Evolutionary conservation across 352 stramenopile species (phyloP).

Genomic region (Pythium periplocum): DNA sequence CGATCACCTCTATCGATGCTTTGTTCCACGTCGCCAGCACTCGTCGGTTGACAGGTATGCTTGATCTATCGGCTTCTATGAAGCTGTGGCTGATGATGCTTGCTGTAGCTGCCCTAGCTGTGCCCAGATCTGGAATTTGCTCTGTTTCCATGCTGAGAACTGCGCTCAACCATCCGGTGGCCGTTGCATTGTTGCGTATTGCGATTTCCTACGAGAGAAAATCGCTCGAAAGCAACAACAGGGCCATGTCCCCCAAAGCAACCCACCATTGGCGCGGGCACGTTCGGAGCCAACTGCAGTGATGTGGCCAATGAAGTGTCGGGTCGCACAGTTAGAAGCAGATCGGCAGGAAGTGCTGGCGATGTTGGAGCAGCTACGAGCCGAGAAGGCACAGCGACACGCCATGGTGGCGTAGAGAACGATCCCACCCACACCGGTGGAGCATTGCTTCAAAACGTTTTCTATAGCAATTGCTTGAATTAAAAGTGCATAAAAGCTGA

Average conservation of each 20-base stretch:
- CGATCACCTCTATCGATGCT: conserved; percentile 85
- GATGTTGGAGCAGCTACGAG: conserved; percentile 72
- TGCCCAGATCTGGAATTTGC: conserved; percentile 79
- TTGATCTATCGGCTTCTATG: background rate
- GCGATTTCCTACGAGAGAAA: conserved; percentile 82
- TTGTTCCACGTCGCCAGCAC: conserved; percentile 55
- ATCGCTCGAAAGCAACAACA: conserved; percentile 69
- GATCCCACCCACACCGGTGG: background rate
- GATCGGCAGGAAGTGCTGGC: conserved; percentile 73
- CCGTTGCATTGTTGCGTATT: conserved; percentile 78
- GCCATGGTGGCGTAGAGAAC: conserved; percentile 10
- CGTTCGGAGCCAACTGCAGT: conserved; percentile 8
- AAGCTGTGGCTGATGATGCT: too few relatives aligned
- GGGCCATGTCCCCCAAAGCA: conserved; percentile 41
- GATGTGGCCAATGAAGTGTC: conserved; percentile 72
- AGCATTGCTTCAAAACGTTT: too few relatives aligned
- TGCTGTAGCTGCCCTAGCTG: conserved; percentile 63
- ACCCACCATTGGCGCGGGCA: conserved; percentile 10
- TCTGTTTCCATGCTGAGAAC: conserved; percentile 84
- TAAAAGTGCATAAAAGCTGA: too few relatives aligned
- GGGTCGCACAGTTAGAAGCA: conserved; percentile 74
- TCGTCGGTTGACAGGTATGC: conserved; percentile 76
- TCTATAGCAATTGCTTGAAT: too few relatives aligned
- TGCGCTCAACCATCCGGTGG: conserved; percentile 43
- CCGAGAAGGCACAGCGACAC: conserved; percentile 39